Conservation (phyloP, 1,139 yeast genomes). For the Magnusiomyces clavatus region DNA sequence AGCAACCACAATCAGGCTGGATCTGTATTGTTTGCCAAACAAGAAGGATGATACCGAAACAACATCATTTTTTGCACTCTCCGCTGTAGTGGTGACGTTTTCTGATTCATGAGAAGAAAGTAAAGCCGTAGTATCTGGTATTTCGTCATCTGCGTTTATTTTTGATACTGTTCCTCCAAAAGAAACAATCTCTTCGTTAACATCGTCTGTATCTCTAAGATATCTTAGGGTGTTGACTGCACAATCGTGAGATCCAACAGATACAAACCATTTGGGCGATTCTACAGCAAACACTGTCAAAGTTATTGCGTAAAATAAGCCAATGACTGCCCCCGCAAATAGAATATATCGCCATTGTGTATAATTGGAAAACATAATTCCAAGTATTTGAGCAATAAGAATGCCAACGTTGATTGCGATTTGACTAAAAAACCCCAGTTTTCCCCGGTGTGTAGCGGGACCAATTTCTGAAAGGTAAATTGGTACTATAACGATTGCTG, state of each 20-base stretch:
- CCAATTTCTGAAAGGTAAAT: constrained; percentile 72
- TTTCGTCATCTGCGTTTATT: too few relatives aligned
- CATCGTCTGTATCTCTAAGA: constrained; percentile 28
- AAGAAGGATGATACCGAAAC: constrained; percentile 37
- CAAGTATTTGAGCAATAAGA: constrained; percentile 64
- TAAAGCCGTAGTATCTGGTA: too few relatives aligned
- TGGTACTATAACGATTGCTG: constrained; percentile 78
- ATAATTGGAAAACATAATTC: constrained; percentile 58
- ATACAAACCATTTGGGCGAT: constrained; percentile 73
- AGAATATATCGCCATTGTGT: constrained; percentile 67
- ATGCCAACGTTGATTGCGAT: constrained; percentile 81
- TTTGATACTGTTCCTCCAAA: background rate
- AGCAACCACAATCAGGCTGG: constrained; percentile 59
- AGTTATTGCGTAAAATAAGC: constrained; percentile 41
- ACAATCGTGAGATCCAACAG: constrained; percentile 29
- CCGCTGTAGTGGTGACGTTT: background rate
- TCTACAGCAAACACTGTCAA: constrained; percentile 48
- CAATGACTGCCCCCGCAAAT: constrained; percentile 49
- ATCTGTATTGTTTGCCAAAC: constrained; percentile 42
- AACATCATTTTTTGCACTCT: background rate
- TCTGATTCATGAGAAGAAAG: too few relatives aligned
- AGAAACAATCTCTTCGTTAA: constrained; percentile 23
- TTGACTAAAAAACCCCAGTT: constrained; percentile 83
- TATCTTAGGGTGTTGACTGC: constrained; percentile 34
- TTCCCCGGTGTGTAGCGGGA: constrained; percentile 61